Evolutionary conservation across 176 grass and related monocot species (phyloP).

Genomic region (Tillandsia fasciculata): DNA sequence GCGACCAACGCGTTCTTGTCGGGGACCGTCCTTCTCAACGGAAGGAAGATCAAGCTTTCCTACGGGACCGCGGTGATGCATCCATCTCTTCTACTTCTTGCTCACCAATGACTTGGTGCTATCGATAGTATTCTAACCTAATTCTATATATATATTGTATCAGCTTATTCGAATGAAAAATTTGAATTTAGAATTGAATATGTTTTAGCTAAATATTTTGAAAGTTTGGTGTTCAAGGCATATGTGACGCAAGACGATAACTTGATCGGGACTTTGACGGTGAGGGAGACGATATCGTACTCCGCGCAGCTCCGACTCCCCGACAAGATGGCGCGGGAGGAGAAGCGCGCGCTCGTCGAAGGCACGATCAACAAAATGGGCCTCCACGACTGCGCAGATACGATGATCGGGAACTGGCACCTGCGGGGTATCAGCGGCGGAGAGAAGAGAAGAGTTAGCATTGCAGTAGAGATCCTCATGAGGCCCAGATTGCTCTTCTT

Average conservation of each 20-base stretch:
- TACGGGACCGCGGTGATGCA: conserved; percentile 78
- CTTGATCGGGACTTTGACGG: conserved; percentile 94
- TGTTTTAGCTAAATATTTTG: background rate
- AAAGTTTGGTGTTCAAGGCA: conserved; percentile 29
- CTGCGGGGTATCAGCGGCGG: conserved; percentile 90
- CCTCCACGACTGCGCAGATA: conserved; percentile 93
- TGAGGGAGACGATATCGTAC: conserved; percentile 93
- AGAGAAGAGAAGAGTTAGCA: conserved; percentile 97
- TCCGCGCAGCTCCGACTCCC: conserved; percentile 88
- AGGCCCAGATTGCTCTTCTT: conserved; percentile 94
- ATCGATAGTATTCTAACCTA: no score
- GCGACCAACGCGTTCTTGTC: conserved; percentile 89
- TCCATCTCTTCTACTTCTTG: background rate
- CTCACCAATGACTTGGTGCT: no score
- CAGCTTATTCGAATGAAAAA: no score
- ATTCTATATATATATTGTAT: no score
- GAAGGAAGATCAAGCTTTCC: conserved; percentile 87
- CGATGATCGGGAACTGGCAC: conserved; percentile 96
- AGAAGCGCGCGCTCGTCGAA: conserved; percentile 87
- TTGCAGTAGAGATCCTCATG: conserved; percentile 97
- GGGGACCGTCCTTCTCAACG: conserved; percentile 80
- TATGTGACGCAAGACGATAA: conserved; percentile 99
- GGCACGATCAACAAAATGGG: conserved; percentile 95
- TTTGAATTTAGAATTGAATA: no score
- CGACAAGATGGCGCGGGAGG: conserved; percentile 76